These are phyloP conservation scores for Lachancea meyersii DNA, from an alignment of 805 yeast species.

Conservation along the genomic window DNA sequence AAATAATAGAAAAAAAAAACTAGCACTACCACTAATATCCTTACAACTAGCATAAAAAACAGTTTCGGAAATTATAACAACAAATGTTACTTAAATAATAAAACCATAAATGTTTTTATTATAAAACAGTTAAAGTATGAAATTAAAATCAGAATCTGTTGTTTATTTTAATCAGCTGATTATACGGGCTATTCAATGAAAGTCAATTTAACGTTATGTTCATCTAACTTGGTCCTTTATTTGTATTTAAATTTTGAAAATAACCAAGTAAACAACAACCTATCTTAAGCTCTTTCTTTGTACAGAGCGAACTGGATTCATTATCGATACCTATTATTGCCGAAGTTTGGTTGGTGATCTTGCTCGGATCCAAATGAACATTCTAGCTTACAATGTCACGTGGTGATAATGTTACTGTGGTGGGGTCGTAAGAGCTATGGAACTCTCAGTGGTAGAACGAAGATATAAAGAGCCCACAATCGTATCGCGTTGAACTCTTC, in stretches of 20 bases:
- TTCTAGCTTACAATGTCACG: neutral
- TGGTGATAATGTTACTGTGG: constrained; percentile 1
- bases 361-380: no score
- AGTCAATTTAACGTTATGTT: neutral
- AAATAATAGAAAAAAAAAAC: no score
- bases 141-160: neutral
- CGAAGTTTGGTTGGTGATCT: neutral
- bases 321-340: neutral
- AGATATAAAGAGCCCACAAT: neutral
- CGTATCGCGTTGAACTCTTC: neutral
- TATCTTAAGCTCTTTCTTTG: neutral
- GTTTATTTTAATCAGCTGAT: neutral
- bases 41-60: neutral
- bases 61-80: neutral
- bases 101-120: neutral
- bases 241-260: neutral
- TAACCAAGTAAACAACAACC: neutral
- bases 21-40: neutral
- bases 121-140: neutral
- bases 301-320: no score
- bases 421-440: neutral
- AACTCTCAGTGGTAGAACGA: no score
- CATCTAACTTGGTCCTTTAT: neutral
- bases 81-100: neutral
- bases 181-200: neutral